A percentile compares a stretch with the other conserved stretches of the same genome.
Conservation (phyloP, 2,329 filamentous ascomycete species). For the Salinomyces thailandicus region DNA sequence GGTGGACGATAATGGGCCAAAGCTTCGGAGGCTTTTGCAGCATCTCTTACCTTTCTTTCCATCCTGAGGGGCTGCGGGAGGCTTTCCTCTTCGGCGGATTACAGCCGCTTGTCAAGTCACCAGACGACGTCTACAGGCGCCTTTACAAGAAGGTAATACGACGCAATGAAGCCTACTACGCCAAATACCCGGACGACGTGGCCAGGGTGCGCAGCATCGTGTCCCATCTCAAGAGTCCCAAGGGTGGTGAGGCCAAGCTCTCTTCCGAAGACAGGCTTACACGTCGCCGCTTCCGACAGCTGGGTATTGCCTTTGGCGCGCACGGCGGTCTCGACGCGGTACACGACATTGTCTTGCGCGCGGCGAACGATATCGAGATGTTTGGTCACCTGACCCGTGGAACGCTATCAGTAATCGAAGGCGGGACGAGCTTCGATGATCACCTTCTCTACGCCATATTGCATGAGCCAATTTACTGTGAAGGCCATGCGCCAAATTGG, state of each 20-base stretch:
- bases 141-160: conserved; percentile 59
- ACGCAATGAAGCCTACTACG: conserved; percentile 70
- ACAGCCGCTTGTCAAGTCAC: conserved; percentile 59
- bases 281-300: conserved; percentile 60
- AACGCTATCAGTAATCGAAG: conserved; percentile 59
- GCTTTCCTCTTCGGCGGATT: conserved; percentile 76
- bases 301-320: conserved; percentile 68
- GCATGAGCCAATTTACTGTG: conserved; percentile 82
- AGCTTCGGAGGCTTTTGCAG: conserved; percentile 85
- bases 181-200: conserved; percentile 74
- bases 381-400: conserved; percentile 67
- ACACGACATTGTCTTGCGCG: conserved; percentile 62
- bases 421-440: conserved; percentile 58
- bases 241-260: conserved; percentile 50
- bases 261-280: conserved; percentile 66
- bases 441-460: conserved; percentile 75
- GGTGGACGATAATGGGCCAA: conserved; percentile 83
- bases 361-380: conserved; percentile 61
- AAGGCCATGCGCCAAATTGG: conserved; percentile 61
- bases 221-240: conserved; percentile 47
- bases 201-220: conserved; percentile 57
- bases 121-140: conserved; percentile 64
- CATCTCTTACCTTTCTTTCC: conserved; percentile 73
- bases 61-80: conserved; percentile 67
- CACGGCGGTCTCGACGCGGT: conserved; percentile 67